Conservation (phyloP, 2,329 filamentous ascomycete genomes). For the Dactylellina leptospora region DNA sequence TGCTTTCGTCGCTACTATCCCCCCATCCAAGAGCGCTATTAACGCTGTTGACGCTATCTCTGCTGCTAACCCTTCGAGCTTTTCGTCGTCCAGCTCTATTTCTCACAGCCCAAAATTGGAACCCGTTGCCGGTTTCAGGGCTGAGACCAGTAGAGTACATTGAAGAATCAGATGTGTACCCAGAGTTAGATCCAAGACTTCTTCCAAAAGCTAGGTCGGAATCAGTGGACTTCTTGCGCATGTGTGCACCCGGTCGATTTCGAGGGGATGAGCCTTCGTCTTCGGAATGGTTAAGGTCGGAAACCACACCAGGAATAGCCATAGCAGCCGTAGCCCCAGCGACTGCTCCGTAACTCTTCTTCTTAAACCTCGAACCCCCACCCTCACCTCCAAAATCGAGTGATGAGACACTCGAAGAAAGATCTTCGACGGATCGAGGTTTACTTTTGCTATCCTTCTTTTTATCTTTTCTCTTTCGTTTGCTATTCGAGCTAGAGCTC, state of each 20-base stretch:
- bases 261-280: slow-evolving; percentile 45
- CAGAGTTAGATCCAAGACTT: slow-evolving; percentile 37
- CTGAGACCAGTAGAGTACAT: slow-evolving; percentile 39
- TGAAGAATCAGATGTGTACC: slow-evolving; percentile 50
- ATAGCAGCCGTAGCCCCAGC: slow-evolving; percentile 27
- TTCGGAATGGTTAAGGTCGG: slow-evolving; percentile 47
- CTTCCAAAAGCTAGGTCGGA: slow-evolving; percentile 34
- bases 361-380: background rate
- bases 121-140: slow-evolving; percentile 38
- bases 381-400: slow-evolving; percentile 31
- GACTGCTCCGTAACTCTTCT: slow-evolving; percentile 16
- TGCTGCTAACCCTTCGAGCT: slow-evolving; percentile 39
- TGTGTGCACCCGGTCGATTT: slow-evolving; percentile 29
- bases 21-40: slow-evolving; percentile 46
- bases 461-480: slow-evolving; percentile 13
- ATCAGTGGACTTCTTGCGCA: slow-evolving; percentile 52
- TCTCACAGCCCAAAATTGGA: slow-evolving; percentile 39
- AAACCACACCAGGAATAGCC: slow-evolving; percentile 40
- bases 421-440: slow-evolving; percentile 12
- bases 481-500: slow-evolving; percentile 18
- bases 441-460: slow-evolving; percentile 21
- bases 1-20: slow-evolving; percentile 34
- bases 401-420: slow-evolving; percentile 45
- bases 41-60: slow-evolving; percentile 48
- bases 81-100: slow-evolving; percentile 33